A percentile compares a stretch with the other conserved stretches of the same genome.
phyloP scores from a whole-genome alignment of 768 basidiomycete species.

The Tremella yokohamensis region DNA sequence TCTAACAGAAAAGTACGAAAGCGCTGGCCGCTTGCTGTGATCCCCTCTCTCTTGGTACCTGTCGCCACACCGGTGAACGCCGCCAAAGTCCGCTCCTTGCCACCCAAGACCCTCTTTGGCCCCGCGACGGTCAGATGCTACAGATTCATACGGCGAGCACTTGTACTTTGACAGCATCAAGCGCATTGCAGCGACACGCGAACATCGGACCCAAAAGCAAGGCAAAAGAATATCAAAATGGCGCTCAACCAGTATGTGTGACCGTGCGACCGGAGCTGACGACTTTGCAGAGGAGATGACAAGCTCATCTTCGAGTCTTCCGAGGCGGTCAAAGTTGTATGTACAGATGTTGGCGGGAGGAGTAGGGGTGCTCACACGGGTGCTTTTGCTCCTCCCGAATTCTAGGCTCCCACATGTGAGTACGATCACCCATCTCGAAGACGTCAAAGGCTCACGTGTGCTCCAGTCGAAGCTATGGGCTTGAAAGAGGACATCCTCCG shows the following conservation, averaged over 20 bases:
- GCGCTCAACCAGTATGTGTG: constrained; percentile 17
- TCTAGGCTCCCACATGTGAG: constrained; percentile 52
- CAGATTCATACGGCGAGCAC: no score
- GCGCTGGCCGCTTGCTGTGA: no score
- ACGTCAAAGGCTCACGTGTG: constrained; percentile 15
- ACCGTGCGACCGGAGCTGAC: constrained; percentile 44
- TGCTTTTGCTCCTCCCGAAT: constrained; percentile 49
- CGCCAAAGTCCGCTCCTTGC: no score
- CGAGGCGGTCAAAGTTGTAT: constrained; percentile 66
- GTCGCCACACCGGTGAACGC: no score
- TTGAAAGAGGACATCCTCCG: constrained; percentile 52
- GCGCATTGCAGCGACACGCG: no score
- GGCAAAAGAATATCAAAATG: constrained; percentile 6
- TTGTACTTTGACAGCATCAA: no score
- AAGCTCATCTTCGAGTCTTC: constrained; percentile 75
- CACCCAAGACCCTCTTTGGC: no score
- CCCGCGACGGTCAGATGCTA: no score
- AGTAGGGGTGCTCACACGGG: constrained; percentile 44
- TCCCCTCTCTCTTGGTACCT: no score
- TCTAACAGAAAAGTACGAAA: no score
- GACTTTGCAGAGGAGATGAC: constrained; percentile 77
- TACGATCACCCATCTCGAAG: constrained; percentile 5
- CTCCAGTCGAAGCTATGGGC: constrained; percentile 51
- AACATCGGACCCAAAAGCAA: background rate
- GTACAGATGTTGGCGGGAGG: constrained; percentile 53